Evolutionary conservation across 129 eudicot species (phyloP).

Genomic region (Heracleum sosnowskyi): DNA sequence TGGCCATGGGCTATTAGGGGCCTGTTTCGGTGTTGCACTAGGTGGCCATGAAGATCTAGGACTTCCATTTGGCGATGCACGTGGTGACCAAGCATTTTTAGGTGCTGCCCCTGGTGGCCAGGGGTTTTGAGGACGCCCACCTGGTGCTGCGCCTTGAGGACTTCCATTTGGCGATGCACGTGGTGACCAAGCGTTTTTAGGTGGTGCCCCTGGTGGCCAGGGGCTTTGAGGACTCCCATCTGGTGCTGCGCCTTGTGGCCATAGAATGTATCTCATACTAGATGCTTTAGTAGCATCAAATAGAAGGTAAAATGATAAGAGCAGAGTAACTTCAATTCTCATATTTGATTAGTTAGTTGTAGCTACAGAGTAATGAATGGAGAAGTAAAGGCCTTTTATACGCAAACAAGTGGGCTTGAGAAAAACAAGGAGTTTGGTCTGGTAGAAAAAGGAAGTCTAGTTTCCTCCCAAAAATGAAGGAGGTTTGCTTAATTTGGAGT

Average conservation of each 20-base stretch:
- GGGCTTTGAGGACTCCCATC: neutral
- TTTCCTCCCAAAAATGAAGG: conserved; percentile 33
- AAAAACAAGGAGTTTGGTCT: conserved; percentile 12
- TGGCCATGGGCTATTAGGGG: neutral
- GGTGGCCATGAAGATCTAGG: neutral
- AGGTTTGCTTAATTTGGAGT: neutral
- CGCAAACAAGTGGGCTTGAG: conserved; percentile 9
- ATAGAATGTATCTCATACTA: conserved; percentile 37
- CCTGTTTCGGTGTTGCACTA: neutral
- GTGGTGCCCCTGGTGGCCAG: conserved; percentile 2
- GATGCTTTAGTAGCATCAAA: conserved; percentile 22
- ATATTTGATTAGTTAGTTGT: neutral
- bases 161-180: neutral
- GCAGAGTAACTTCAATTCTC: conserved; percentile 22
- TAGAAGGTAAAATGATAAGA: conserved; percentile 21
- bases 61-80: neutral
- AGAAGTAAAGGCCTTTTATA: neutral
- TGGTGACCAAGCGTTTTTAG: neutral
- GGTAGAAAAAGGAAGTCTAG: conserved; percentile 21
- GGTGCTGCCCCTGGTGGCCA: neutral
- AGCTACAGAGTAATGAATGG: neutral
- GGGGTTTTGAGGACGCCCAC: too few relatives aligned
- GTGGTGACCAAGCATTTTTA: neutral
- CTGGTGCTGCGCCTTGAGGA: too few relatives aligned
- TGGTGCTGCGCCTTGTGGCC: conserved; percentile 3